Conservation (phyloP, 345 rosid species). For the Acer saccharum region DNA sequence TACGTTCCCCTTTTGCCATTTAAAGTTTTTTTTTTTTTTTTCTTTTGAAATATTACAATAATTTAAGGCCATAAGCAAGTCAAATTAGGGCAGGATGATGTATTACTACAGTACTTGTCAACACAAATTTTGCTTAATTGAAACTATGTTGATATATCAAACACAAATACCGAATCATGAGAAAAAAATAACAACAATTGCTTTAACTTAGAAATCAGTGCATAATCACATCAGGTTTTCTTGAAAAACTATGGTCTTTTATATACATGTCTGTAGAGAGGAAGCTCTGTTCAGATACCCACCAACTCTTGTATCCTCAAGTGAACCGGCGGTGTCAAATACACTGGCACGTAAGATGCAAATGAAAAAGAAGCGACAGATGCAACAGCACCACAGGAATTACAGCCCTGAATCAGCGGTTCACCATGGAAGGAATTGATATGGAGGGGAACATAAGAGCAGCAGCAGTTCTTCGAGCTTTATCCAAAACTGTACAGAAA, state of each 20-base stretch:
- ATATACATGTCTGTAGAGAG: background rate
- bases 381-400: background rate
- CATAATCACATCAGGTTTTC: background rate
- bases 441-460: background rate
- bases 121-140: background rate
- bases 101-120: background rate
- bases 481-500: slow-evolving; percentile 1
- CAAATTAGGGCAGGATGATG: too few species aligned
- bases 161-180: background rate
- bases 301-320: background rate
- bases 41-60: too few species aligned
- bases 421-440: background rate
- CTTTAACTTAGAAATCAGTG: background rate
- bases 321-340: background rate
- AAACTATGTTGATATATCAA: background rate
- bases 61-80: too few species aligned
- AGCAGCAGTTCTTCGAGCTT: background rate
- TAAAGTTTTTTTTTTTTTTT: background rate
- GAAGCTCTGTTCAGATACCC: background rate
- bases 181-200: background rate
- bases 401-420: background rate
- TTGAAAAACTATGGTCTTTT: background rate
- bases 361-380: background rate
- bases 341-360: too few species aligned
- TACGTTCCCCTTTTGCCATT: background rate